Conservation (phyloP, 228 moss, liverwort and hornwort genomes). For the Sphagnum magellanicum region DNA sequence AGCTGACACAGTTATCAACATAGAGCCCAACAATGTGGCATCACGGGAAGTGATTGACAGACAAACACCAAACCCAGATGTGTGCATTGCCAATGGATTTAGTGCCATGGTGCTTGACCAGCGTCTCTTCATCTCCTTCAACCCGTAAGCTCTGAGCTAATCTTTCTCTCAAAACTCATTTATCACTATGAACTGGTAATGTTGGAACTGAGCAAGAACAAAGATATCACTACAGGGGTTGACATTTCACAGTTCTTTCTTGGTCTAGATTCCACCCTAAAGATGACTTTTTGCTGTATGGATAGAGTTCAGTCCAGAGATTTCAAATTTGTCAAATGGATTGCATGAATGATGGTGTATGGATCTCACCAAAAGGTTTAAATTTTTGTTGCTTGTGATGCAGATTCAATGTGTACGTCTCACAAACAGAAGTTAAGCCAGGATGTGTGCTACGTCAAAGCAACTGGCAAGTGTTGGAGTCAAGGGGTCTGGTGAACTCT, state of each 20-base stretch:
- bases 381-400: not conserved
- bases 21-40: slow-evolving; percentile 89
- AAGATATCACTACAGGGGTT: too few relatives aligned
- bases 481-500: slow-evolving; percentile 60
- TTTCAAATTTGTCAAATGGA: too few relatives aligned
- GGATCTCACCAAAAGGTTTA: too few relatives aligned
- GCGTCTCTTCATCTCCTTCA: slow-evolving; percentile 95
- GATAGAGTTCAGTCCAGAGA: too few relatives aligned
- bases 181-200: too few relatives aligned
- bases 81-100: slow-evolving; percentile 96
- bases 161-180: not conserved
- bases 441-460: slow-evolving; percentile 83
- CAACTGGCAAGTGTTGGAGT: slow-evolving; percentile 88
- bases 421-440: slow-evolving; percentile 90
- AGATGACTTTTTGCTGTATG: too few relatives aligned
- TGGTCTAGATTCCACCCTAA: too few relatives aligned
- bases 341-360: too few relatives aligned
- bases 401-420: slow-evolving; percentile 94
- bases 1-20: slow-evolving; percentile 74
- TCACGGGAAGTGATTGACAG: slow-evolving; percentile 97
- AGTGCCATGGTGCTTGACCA: slow-evolving; percentile 97
- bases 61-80: slow-evolving; percentile 92
- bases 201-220: too few relatives aligned
- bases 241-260: too few relatives aligned
- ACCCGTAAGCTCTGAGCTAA: slow-evolving; percentile 54